Conservation (phyloP, 208 protist genomes). For the Porcisia deanei region DNA sequence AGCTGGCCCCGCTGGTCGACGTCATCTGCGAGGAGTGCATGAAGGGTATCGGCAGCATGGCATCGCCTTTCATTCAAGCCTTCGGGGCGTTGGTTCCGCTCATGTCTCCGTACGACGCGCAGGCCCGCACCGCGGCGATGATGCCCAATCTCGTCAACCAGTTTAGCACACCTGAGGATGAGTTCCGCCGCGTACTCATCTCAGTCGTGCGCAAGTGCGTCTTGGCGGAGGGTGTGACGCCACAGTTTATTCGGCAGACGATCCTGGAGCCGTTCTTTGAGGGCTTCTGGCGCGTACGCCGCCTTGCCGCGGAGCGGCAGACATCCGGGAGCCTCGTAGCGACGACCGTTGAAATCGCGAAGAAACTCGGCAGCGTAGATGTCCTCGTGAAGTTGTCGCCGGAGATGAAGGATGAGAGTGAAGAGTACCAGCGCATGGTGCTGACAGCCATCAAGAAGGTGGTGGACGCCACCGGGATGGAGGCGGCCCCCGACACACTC, state of each 20-base stretch:
- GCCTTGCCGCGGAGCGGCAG: conserved; percentile 96
- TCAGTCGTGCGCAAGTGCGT: conserved; percentile 99
- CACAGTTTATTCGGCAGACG: conserved; percentile 91
- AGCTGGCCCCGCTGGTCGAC: conserved; percentile 95
- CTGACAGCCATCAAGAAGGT: conserved; percentile 93
- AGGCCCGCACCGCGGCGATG: conserved; percentile 96
- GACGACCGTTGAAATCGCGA: conserved; percentile 96
- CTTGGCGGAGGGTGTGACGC: conserved; percentile 95
- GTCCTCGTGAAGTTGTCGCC: conserved; percentile 95
- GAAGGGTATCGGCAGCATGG: conserved; percentile 93
- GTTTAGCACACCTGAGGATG: conserved; percentile 96
- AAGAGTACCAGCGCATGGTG: conserved; percentile 97
- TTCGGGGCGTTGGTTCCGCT: conserved; percentile 99
- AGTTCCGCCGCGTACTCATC: conserved; percentile 99
- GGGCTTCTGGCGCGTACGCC: conserved; percentile 95
- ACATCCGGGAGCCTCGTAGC: conserved; percentile 95
- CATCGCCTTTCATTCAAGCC: conserved; percentile 98
- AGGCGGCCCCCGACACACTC: conserved; percentile 92
- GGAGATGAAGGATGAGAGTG: conserved; percentile 98
- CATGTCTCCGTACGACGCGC: conserved; percentile 97
- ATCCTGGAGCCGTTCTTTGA: conserved; percentile 93
- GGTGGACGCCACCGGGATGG: conserved; percentile 66
- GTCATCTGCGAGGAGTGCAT: conserved; percentile 96
- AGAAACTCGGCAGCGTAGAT: conserved; percentile 94
- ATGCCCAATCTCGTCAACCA: conserved; percentile 95